phyloP scores from a whole-genome alignment of 371 early-diverging fungal species.

The Rhizopus stolonifer region DNA sequence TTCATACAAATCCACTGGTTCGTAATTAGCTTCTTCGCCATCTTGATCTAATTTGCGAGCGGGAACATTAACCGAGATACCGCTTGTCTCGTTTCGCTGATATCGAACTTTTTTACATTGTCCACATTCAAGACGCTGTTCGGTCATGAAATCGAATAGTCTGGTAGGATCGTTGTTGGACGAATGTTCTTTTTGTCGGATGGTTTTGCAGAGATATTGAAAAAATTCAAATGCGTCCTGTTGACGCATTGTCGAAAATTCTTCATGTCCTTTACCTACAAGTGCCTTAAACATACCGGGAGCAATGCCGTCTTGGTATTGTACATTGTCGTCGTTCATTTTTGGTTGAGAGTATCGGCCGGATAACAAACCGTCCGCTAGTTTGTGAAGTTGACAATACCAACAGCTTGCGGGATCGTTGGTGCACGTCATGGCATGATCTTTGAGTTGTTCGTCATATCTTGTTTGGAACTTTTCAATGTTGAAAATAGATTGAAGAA shows the following conservation, averaged over 20 bases:
- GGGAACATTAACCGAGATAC: constrained; percentile 75
- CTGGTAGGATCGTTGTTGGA: constrained; percentile 64
- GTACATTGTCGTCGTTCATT: constrained; percentile 44
- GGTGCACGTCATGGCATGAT: constrained; percentile 70
- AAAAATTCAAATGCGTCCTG: constrained; percentile 97
- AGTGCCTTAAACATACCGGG: constrained; percentile 92
- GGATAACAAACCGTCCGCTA: constrained; percentile 86
- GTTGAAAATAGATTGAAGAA: constrained; percentile 83
- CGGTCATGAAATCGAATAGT: constrained; percentile 74
- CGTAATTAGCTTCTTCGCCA: constrained; percentile 41
- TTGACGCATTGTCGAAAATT: constrained; percentile 95
- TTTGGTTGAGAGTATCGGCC: constrained; percentile 78
- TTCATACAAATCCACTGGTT: constrained; percentile 70
- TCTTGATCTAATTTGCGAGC: constrained; percentile 41
- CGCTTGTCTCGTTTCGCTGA: constrained; percentile 56
- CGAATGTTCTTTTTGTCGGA: constrained; percentile 75
- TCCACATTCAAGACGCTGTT: constrained; percentile 85
- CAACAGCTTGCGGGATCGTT: constrained; percentile 73
- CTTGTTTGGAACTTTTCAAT: constrained; percentile 67
- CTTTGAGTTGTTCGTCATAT: constrained; percentile 52
- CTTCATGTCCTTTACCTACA: constrained; percentile 86
- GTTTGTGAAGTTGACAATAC: constrained; percentile 87
- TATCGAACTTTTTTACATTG: constrained; percentile 83
- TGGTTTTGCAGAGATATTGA: constrained; percentile 69
- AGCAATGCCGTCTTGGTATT: constrained; percentile 66